Base-by-base conservation (phyloP, 1,284 basidiomycete genomes). In the Cryptococcus sp. region DNA sequence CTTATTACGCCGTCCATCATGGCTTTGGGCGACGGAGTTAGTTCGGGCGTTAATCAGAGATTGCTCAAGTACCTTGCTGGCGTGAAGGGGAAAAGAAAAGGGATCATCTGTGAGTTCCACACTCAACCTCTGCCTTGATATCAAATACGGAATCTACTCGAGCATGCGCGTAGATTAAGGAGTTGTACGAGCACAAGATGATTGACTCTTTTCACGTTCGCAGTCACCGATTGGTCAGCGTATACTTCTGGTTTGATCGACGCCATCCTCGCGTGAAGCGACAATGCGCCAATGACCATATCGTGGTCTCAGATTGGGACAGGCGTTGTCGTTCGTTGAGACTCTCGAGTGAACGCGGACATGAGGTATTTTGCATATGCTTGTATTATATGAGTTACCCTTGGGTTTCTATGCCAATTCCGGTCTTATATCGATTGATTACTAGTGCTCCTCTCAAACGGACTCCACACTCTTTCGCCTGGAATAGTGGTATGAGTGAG, bases 21-120 rank as follows among this genome's bases (percentile, higher is more conserved):
- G 50, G 54, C 58, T 15, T 19, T 49, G 19, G 58, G 58, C n/a
- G 20, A 52, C 8, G 35, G 49, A n/a, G 16, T 45, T 22, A 43
- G 56, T 4, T 45, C 50, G 3, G 58, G 58, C 6, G 58, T 60
- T 3, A 60, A 60, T 42, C 19, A 22, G 25, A 49, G 58, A 13
- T 40, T 60, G 51, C 52, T 52, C 20, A 55, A 53, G 8, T 60
- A 27, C 27, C 49, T 60, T 35, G 49, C 39, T 3, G 49, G 35
- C 35, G 58, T 50, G 35, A 38, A 39, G 39, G 58, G 58, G 5
- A 60, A 57, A 51, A 54, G 54, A 6, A 60, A 57, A 38, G 58
- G 58, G n/a, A 54, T 60, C 16, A 45, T 60, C 20, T 57, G 58
- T 60, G 50, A 60, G 58, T 60, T 13, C 16, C 19, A 19, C 39